Conservation (phyloP, 345 rosid species). For the Heritiera fomes region DNA sequence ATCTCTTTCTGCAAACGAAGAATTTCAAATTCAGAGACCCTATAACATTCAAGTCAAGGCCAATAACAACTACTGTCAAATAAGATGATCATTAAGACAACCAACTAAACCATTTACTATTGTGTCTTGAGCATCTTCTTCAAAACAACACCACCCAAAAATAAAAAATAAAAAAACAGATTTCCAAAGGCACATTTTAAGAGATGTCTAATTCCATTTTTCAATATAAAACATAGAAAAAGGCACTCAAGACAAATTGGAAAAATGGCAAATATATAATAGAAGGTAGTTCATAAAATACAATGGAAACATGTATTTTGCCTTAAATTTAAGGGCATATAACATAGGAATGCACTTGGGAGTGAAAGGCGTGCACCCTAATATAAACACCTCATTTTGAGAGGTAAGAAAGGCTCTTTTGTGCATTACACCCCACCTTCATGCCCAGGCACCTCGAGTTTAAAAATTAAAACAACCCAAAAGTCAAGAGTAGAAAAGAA, state of each 20-base stretch:
- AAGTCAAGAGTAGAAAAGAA: not conserved
- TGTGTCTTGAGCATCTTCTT: not conserved
- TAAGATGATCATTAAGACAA: conserved; percentile 1
- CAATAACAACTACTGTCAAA: not conserved
- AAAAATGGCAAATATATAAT: not conserved
- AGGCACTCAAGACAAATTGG: not conserved
- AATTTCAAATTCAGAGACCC: conserved; percentile 12
- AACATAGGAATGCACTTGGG: not conserved
- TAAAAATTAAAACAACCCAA: not conserved
- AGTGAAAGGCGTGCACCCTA: not conserved
- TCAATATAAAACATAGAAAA: not conserved
- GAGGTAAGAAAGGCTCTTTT: not conserved
- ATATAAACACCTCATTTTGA: not conserved
- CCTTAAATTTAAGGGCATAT: not conserved
- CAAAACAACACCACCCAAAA: not conserved
- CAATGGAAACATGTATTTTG: not conserved
- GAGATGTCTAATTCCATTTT: not conserved
- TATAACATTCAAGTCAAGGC: not conserved
- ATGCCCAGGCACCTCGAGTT: not conserved
- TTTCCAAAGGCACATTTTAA: not conserved
- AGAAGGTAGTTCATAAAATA: not conserved
- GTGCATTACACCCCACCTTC: not conserved
- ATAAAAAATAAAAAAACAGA: not conserved
- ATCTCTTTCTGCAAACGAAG: conserved; percentile 80
- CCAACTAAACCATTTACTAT: not conserved